phyloP scores from a whole-genome alignment of 768 basidiomycete species.

The Austroboletus eburneus region DNA sequence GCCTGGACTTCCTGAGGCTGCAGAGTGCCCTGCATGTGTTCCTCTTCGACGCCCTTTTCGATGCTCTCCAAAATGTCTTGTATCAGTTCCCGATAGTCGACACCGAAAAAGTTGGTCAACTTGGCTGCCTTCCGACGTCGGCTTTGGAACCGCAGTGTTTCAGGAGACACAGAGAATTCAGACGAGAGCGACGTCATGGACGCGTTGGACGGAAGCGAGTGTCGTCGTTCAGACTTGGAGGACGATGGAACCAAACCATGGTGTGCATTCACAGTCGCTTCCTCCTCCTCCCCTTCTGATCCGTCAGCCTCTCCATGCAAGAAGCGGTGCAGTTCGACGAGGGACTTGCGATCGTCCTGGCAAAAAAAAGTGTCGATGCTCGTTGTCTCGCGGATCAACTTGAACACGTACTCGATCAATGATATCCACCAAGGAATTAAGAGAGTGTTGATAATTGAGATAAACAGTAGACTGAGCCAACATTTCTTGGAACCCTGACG shows the following conservation, averaged over 20 bases:
- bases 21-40: conserved; percentile 58
- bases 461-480: conserved; percentile 50
- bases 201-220: conserved; percentile 62
- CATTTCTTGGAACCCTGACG: conserved; percentile 16
- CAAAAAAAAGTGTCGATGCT: conserved; percentile 5
- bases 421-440: conserved; percentile 78
- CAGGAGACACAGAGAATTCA: conserved; percentile 40
- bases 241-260: conserved; percentile 36
- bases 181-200: conserved; percentile 59
- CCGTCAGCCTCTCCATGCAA: conserved; percentile 37
- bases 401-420: conserved; percentile 61
- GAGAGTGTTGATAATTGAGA: conserved; percentile 73
- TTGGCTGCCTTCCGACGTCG: conserved; percentile 77
- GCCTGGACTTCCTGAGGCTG: conserved; percentile 71
- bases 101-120: conserved; percentile 83
- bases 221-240: conserved; percentile 57
- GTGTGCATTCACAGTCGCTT: conserved; percentile 15
- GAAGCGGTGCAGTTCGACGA: conserved; percentile 71
- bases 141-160: conserved; percentile 52
- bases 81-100: conserved; percentile 76
- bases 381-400: not conserved
- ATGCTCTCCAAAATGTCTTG: conserved; percentile 77
- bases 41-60: conserved; percentile 70
- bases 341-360: conserved; percentile 72
- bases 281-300: conserved; percentile 21